Percentiles rank a stretch among this genome's conserved stretches.
Conservation (phyloP, 2,329 filamentous ascomycete genomes). For the Monosporascus sp. region DNA sequence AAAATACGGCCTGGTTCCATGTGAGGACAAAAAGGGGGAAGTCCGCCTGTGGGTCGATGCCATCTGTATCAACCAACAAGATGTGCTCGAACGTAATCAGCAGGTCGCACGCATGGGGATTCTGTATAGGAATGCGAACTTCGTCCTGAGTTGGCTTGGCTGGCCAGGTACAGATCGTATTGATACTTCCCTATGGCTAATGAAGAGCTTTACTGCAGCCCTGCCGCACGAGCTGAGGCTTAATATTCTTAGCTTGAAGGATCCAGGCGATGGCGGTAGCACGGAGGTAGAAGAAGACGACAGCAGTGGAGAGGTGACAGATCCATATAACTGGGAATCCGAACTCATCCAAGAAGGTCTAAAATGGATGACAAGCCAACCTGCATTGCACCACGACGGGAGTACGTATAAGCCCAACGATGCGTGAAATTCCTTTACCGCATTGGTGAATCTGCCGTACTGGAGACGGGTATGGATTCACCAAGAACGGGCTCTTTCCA, state of each 20-base stretch:
- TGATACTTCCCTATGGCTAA: not conserved
- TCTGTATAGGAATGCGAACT: not conserved
- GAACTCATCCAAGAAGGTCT: not conserved
- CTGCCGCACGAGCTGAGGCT: not conserved
- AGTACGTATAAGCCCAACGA: not conserved
- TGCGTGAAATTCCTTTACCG: not conserved
- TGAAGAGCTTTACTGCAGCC: not conserved
- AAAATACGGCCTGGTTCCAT: not conserved
- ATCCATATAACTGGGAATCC: not conserved
- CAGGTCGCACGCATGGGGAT: not conserved
- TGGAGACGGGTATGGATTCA: not conserved
- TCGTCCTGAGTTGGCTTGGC: not conserved
- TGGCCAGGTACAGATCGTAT: not conserved
- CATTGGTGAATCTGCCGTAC: not conserved
- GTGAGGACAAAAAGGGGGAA: not conserved
- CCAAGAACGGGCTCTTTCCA: not conserved
- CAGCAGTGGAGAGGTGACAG: not conserved
- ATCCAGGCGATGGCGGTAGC: not conserved
- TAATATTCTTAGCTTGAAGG: not conserved
- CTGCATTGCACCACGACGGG: not conserved
- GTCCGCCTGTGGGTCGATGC: not conserved
- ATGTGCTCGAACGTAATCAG: not conserved
- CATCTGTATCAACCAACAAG: not conserved
- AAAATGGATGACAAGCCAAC: not conserved
- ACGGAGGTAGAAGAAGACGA: not conserved